Base-by-base conservation (phyloP, 176 grass and related monocot genomes). In the Carex cristatella region DNA sequence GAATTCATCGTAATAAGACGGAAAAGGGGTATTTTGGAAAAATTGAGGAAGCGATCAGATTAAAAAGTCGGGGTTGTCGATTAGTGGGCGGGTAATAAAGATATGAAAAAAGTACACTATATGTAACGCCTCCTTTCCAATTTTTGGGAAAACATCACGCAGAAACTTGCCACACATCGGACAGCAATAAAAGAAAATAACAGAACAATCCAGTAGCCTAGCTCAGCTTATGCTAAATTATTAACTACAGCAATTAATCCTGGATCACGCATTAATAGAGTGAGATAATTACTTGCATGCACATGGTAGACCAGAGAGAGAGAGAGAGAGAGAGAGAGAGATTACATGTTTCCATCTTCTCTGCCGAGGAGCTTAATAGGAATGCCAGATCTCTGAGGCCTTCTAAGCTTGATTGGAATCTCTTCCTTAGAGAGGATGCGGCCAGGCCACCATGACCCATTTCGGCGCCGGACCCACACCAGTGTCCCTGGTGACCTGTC, bases 371-470 rank as follows among this genome's bases (percentile, higher is more conserved):
- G 95, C 85, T 93, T 98, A 86, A 98, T 98, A 71, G 95, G 95
- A 65, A 91, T 92, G 56, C 95, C 93, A 23, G 92, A 95, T 86
- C 91, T 92, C 58, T 89, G 85, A 5, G 95, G 86, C 32, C 89
- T 71, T 60, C 87, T 83, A 75, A 66, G 84, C 88, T 98, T 93
- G 18, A 71, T 86, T n/a, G 93, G 93, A 4, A 98, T 83, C 64
- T 98, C 93, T 55, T 91, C 89, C 35, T 83, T 82, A 7, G 80
- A 73, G 51, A 98, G 89, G 85, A 98, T 90, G 86, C 88, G 92
- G 8, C 95, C 95, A 12, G 95, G 95, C 95, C 95, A 98, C 95
- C 95, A 98, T 79, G 95, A 95, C 85, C 95, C 95, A 61, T 98
- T 98, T 66, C 93, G 92, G 59, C 95, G 95, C 86, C 95, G 93